A percentile compares a stretch with the other conserved stretches of the same genome.
Conservation (phyloP, 169 alveolate genomes). For the Prorocentrum cordatum region DNA sequence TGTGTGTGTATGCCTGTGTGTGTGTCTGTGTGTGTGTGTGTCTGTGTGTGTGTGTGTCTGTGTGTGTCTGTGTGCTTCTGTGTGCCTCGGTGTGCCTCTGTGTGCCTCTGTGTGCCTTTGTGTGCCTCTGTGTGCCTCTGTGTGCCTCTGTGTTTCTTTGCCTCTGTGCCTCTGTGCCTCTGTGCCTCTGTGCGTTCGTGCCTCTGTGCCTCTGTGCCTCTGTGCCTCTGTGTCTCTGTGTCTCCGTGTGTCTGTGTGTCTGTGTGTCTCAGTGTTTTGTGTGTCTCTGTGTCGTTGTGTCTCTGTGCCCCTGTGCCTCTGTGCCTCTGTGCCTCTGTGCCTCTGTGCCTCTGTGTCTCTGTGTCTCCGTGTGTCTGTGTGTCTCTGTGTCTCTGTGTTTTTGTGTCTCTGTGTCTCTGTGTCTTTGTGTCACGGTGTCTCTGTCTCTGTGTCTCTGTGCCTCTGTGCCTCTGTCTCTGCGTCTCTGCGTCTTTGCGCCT, state of each 20-base stretch:
- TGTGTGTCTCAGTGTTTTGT: background rate
- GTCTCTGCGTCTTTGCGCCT: too few relatives aligned
- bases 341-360: background rate
- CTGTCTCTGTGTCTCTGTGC: background rate
- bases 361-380: background rate
- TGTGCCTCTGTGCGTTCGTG: background rate
- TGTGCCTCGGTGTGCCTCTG: background rate
- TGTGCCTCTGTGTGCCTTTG: background rate
- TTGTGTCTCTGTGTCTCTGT: background rate
- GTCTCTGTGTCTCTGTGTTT: background rate
- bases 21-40: conserved; percentile 17
- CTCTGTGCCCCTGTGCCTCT: background rate
- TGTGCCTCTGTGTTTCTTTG: background rate
- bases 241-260: conserved; percentile 1
- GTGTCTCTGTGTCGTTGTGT: conserved; percentile 1
- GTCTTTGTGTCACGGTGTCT: background rate
- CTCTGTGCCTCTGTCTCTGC: too few relatives aligned
- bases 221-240: background rate
- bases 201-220: background rate
- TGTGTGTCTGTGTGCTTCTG: background rate
- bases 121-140: background rate
- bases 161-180: background rate
- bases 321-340: background rate
- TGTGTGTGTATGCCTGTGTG: background rate
- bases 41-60: conserved; percentile 5